phyloP scores from a whole-genome alignment of 192 early-diverging fungal species.

The Pilaira anomala region DNA sequence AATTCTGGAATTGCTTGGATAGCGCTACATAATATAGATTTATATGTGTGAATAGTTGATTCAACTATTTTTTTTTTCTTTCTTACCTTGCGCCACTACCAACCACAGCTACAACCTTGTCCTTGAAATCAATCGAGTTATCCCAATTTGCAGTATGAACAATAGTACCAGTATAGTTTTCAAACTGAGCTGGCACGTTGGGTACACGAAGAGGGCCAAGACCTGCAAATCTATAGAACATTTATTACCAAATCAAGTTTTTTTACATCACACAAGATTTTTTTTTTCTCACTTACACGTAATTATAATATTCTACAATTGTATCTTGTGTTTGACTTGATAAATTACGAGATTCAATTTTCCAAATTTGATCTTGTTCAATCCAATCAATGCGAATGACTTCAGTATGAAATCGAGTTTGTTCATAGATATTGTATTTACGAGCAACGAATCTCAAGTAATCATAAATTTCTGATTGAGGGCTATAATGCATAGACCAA shows the following conservation, averaged over 20 bases:
- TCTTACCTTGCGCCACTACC: constrained; percentile 50
- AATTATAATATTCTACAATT: constrained; percentile 7
- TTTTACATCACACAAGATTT: background rate
- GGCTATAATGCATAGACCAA: constrained; percentile 36
- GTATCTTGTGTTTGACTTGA: background rate
- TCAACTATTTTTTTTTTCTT: background rate
- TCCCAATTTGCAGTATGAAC: constrained; percentile 59
- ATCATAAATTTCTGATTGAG: constrained; percentile 41
- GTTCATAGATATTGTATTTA: constrained; percentile 38
- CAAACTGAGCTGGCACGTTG: constrained; percentile 44
- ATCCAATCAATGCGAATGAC: constrained; percentile 35
- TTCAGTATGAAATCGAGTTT: constrained; percentile 40
- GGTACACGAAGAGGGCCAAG: constrained; percentile 50
- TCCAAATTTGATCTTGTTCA: constrained; percentile 37
- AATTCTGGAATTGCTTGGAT: constrained; percentile 49
- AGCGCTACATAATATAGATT: constrained; percentile 33
- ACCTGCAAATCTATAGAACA: constrained; percentile 34
- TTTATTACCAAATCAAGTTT: background rate
- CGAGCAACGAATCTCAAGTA: constrained; percentile 34
- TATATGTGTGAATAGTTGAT: background rate
- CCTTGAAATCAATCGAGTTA: constrained; percentile 39
- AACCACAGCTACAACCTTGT: constrained; percentile 46
- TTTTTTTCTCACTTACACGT: background rate
- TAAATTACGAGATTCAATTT: constrained; percentile 11
- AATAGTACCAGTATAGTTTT: constrained; percentile 46